These are phyloP conservation scores for Aspergillus brasiliensis DNA, from an alignment of 2,329 filamentous ascomycete species.

Conservation along the genomic window DNA sequence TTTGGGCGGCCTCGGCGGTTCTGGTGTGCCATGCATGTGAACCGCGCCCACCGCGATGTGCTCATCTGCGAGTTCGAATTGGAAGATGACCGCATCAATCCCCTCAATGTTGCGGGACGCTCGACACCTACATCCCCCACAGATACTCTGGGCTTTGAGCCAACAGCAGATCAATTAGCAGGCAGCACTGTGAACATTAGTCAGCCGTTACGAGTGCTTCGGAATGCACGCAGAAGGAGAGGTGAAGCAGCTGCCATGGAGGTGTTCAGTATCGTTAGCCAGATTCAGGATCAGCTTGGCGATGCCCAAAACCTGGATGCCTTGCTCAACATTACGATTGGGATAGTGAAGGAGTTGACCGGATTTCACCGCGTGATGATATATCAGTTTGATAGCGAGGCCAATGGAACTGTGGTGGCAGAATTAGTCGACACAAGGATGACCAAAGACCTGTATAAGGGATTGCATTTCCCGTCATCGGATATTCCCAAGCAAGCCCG, in stretches of 20 bases:
- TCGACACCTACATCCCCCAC: constrained; percentile 22
- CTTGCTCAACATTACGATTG: constrained; percentile 79
- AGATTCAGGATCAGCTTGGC: constrained; percentile 80
- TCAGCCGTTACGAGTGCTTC: constrained; percentile 73
- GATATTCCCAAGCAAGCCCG: constrained; percentile 84
- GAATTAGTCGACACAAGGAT: constrained; percentile 79
- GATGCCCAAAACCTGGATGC: constrained; percentile 66
- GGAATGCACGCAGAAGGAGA: constrained; percentile 72
- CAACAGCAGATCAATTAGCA: constrained; percentile 71
- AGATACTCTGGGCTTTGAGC: constrained; percentile 70
- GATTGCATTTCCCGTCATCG: constrained; percentile 82
- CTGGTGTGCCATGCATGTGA: constrained; percentile 86
- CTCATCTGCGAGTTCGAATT: constrained; percentile 88
- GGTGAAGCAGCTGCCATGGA: constrained; percentile 87
- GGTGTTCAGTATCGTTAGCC: constrained; percentile 88
- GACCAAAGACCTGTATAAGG: constrained; percentile 82
- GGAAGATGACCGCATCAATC: constrained; percentile 72
- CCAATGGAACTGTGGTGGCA: constrained; percentile 84
- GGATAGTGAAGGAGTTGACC: constrained; percentile 84
- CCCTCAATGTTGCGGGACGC: constrained; percentile 24
- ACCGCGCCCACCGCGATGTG: constrained; percentile 66
- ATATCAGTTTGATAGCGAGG: constrained; percentile 81
- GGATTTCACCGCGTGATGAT: constrained; percentile 93
- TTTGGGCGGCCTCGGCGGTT: constrained; percentile 64
- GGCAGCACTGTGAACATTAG: constrained; percentile 76